Evolutionary conservation across 106 monocot genomes (phyloP).

Genomic region (Posidonia australis): DNA sequence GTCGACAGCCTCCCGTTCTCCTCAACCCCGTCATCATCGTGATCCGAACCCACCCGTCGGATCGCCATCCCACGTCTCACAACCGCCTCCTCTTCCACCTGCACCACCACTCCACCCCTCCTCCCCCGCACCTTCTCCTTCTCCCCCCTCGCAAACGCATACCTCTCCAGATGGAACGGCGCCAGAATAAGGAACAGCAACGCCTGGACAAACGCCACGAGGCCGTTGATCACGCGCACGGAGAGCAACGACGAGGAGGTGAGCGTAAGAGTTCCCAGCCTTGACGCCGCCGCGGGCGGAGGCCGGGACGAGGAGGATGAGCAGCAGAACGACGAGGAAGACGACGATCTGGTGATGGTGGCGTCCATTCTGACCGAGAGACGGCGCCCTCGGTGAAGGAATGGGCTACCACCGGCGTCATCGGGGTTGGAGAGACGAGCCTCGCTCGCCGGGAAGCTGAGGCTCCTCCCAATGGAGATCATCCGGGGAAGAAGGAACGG

Average conservation of each 20-base stretch:
- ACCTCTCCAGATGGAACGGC: constrained; percentile 18
- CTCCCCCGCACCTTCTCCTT: neutral
- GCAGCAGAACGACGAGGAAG: neutral
- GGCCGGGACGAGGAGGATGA: constrained; percentile 10
- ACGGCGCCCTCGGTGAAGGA: neutral
- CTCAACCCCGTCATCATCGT: constrained; percentile 5
- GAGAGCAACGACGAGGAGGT: constrained; percentile 16
- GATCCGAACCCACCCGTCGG: constrained; percentile 17
- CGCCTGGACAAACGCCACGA: constrained; percentile 19
- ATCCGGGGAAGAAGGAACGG: neutral
- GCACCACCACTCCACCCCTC: neutral
- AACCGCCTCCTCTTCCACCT: constrained; percentile 30
- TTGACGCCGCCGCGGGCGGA: constrained; percentile 23
- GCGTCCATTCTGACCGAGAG: constrained; percentile 1
- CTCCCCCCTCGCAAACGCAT: neutral
- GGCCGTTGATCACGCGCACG: constrained; percentile 13
- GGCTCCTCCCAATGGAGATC: constrained; percentile 15
- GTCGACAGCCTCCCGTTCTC: constrained; percentile 11
- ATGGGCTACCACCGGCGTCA: neutral
- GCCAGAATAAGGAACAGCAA: constrained; percentile 30
- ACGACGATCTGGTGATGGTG: neutral
- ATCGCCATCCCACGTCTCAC: constrained; percentile 61
- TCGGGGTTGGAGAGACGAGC: constrained; percentile 8
- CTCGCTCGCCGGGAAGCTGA: constrained; percentile 7
- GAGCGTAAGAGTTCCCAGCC: neutral